These are phyloP conservation scores for Urochloa ruziziensis DNA, from an alignment of 176 grass and related monocot species.

Conservation along the genomic window DNA sequence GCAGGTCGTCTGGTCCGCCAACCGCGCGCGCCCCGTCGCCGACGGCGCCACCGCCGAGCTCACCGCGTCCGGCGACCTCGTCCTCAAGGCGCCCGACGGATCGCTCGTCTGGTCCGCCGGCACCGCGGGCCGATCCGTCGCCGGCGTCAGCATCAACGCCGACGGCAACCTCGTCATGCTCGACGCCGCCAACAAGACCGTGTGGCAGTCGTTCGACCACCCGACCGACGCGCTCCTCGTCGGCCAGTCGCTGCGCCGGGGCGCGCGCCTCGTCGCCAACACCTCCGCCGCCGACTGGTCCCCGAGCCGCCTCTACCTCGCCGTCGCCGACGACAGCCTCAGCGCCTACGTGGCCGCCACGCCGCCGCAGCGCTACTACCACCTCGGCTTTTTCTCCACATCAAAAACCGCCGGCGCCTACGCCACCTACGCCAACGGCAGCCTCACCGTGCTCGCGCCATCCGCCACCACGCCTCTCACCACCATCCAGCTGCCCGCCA, in stretches of 20 bases:
- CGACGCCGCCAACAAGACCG: neutral
- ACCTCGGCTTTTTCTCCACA: neutral
- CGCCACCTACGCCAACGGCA: constrained; percentile 32
- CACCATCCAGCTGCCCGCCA: constrained; percentile 17
- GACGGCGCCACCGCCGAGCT: constrained; percentile 23
- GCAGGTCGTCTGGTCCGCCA: constrained; percentile 50
- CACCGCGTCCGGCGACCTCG: constrained; percentile 14
- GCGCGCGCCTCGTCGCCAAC: constrained; percentile 31
- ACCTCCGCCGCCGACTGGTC: neutral
- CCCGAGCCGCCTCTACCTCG: constrained; percentile 22
- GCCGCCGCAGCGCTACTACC: constrained; percentile 39
- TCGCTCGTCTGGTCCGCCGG: constrained; percentile 18
- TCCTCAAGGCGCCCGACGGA: constrained; percentile 3
- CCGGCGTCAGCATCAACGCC: neutral
- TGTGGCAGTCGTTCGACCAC: constrained; percentile 60
- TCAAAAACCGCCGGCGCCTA: neutral
- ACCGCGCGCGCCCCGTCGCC: constrained; percentile 17
- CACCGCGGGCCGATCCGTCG: constrained; percentile 23
- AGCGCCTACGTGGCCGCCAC: constrained; percentile 25
- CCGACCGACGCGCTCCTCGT: constrained; percentile 45
- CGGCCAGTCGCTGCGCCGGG: constrained; percentile 20
- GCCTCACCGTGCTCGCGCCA: neutral
- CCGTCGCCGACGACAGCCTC: constrained; percentile 23
- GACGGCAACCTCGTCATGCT: constrained; percentile 47
- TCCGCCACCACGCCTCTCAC: neutral